Evolutionary conservation across 1,284 basidiomycete species (phyloP), one percentile per base, ranked within the genome.

Genomic region (Irpex sp.): DNA sequence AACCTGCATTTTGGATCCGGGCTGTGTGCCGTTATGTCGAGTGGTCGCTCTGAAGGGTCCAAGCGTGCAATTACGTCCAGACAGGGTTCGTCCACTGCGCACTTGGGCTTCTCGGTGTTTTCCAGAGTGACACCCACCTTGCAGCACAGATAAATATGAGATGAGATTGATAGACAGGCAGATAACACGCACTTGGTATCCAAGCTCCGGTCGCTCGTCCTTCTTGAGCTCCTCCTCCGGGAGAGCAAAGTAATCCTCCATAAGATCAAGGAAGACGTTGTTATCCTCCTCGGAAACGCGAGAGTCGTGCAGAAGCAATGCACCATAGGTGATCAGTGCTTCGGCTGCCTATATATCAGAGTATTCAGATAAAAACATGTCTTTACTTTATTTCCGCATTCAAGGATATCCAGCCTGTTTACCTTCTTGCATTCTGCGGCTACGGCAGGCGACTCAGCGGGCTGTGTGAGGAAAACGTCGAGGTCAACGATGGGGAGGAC

Each of bases 1-100:
- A 96, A 96, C 68, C 94, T 84, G 73, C 93, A 96, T 76, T 97
- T 97, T 0, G 94, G 95, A 73, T 97, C 94, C 0, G 93, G 92
- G 8, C 84, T 81, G 68, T 94, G 91, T 1, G 81, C 87, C 34
- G 79, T 80, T 64, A 92, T 87, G 73, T 97, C 95, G 56, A 97
- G 75, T 2, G 95, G 94, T 40, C 95, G 77, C 72, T 97, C 92
- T 0, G 81, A 77, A 1, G 87, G 86, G 48, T 90, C 91, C 21
- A 97, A 81, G 1, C 80, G 80, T 60, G 85, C 84, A 66, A 94
- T 94, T 57, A 93, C 79, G 57, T 80, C 78, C 56, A 92, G 79
- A 70, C 92, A 94, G 6, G 89, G 85, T 65, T 90, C 87, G 70
- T 92, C 84, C 56, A 87, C 82, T 55, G 89, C 89, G 75, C 94